Conservation (phyloP, 2,329 filamentous ascomycete genomes). For the Alternaria solani region DNA sequence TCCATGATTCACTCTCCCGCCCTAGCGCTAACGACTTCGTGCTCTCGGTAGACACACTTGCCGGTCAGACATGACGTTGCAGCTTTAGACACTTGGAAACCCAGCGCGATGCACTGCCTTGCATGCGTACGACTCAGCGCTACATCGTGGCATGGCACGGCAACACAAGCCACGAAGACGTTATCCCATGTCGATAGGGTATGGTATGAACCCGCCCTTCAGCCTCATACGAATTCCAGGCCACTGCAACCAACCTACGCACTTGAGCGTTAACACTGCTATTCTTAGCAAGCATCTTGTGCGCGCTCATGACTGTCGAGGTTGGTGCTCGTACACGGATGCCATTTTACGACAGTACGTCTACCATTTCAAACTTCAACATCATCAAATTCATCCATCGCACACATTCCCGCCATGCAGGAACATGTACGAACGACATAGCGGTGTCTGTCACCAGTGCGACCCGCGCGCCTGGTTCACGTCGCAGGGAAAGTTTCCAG, state of each 20-base stretch:
- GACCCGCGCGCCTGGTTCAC: constrained; percentile 6
- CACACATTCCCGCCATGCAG: neutral
- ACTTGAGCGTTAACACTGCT: neutral
- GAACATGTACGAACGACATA: neutral
- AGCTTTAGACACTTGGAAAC: neutral
- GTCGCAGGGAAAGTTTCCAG: constrained; percentile 1
- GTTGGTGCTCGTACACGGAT: no score
- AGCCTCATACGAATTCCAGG: neutral
- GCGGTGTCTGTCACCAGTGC: neutral
- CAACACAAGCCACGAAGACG: neutral
- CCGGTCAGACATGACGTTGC: constrained; percentile 13
- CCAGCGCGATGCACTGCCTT: constrained; percentile 7
- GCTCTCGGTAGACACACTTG: neutral
- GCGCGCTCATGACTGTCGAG: no score
- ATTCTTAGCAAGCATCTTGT: no score
- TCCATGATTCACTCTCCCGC: neutral
- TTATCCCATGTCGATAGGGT: neutral
- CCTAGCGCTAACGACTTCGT: constrained; percentile 5
- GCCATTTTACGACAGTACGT: no score
- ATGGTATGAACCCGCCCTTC: neutral
- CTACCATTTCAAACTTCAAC: no score
- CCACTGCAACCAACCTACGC: neutral
- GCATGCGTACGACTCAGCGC: neutral
- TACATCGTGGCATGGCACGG: constrained; percentile 14
- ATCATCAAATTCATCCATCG: neutral